Conservation (phyloP, 2,329 filamentous ascomycete genomes). For the Aspergillus arachidicola region DNA sequence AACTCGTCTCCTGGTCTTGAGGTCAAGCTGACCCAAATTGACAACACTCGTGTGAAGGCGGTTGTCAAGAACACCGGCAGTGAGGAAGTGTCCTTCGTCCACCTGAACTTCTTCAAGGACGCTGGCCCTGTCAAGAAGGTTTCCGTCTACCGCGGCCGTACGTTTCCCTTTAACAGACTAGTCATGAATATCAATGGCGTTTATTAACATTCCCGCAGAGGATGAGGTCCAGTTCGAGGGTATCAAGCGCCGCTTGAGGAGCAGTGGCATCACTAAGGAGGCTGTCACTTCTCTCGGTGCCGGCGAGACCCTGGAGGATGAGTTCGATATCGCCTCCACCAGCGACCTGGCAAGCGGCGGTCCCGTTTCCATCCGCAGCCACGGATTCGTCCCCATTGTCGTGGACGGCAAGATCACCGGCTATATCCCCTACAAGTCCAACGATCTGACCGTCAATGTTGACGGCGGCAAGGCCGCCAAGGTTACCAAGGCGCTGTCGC, state of each 20-base stretch:
- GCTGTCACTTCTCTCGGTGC: conserved; percentile 33
- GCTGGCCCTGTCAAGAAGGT: conserved; percentile 40
- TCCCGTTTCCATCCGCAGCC: conserved; percentile 58
- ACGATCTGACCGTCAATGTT: conserved; percentile 59
- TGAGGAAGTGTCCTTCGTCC: conserved; percentile 37
- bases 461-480: conserved; percentile 59
- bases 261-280: conserved; percentile 29
- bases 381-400: conserved; percentile 61
- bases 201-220: conserved; percentile 25
- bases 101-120: conserved; percentile 42
- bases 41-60: conserved; percentile 40
- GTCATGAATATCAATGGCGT: not conserved
- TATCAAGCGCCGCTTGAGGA: conserved; percentile 32
- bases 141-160: conserved; percentile 35
- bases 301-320: conserved; percentile 33
- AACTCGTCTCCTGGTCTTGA: conserved; percentile 24
- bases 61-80: conserved; percentile 37
- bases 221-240: conserved; percentile 35
- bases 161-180: not conserved
- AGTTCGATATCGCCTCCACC: conserved; percentile 39
- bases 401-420: conserved; percentile 56
- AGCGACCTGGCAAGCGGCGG: conserved; percentile 52
- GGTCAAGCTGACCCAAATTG: conserved; percentile 34
- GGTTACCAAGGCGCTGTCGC: conserved; percentile 50
- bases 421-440: conserved; percentile 60